Conservation (phyloP, 2,329 filamentous ascomycete genomes). For the Cytospora schulzeri region DNA sequence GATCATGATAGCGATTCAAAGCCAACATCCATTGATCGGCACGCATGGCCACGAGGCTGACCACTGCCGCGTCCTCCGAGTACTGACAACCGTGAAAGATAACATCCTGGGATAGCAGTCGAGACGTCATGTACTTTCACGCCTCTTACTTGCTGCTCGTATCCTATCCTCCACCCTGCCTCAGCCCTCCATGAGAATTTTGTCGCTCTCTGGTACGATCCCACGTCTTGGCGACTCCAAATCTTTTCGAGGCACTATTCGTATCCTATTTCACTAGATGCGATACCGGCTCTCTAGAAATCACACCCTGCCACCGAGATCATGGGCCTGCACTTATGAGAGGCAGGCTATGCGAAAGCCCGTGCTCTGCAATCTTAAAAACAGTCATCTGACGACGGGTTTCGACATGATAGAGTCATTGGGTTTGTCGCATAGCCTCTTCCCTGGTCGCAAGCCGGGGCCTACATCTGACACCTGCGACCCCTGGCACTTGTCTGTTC, state of each 20-base stretch:
- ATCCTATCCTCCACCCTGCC: background rate
- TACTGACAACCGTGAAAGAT: background rate
- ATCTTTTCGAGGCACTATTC: constrained; percentile 1
- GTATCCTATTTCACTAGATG: background rate
- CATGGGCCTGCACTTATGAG: background rate
- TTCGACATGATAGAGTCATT: background rate
- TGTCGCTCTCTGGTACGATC: background rate
- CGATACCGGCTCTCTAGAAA: background rate
- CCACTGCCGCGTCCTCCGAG: background rate
- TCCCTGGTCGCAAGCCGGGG: background rate
- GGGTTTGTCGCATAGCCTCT: background rate
- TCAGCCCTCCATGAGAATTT: background rate
- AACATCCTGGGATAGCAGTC: no score
- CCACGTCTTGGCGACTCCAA: background rate
- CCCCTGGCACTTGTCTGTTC: background rate
- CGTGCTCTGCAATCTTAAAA: background rate
- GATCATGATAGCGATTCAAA: background rate
- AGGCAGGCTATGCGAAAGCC: background rate
- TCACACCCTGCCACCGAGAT: background rate
- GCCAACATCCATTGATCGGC: constrained; percentile 14
- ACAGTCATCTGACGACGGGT: constrained; percentile 11
- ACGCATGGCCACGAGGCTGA: background rate
- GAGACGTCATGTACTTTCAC: no score
- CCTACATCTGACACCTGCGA: background rate
- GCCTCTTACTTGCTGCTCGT: background rate